Evolutionary conservation across 345 rosid genomes (phyloP), one percentile per base, ranked within the genome.

Genomic region (Dimocarpus longan): DNA sequence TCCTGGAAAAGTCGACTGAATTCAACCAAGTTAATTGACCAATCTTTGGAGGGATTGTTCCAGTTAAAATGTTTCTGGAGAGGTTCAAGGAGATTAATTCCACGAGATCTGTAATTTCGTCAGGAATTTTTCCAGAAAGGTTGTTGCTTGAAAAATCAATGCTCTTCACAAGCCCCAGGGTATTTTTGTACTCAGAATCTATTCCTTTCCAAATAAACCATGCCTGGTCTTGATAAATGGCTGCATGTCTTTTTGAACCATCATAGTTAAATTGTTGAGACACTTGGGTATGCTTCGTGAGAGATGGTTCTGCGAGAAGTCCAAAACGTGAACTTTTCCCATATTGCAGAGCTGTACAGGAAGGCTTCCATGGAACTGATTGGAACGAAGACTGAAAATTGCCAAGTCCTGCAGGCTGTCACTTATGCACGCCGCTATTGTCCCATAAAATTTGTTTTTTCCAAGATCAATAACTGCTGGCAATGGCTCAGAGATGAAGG

Each of bases 251-350:
- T 43, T 79, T 11, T 60, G 12, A 19, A 43, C 73, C 82, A 82
- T 78, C 37, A 79, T 79, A 52, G 69, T 74, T 64, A 78, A 28
- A 21, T 82, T 78, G 48, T 60, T 10, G 12, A 78, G 44, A 42
- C 84, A 82, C 8, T 62, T 28, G 13, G 81, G 84, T 15, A 79
- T 75, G 8, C 8, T 39, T 13, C 81, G 76, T 8, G 79, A 79
- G 10, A 82, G 39, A 7, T 22, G 66, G 54, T 80, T 80, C 5
- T 32, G n/a, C 19, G 80, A 74, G 50, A 80, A 66, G 46, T 76
- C 83, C 46, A 83, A 69, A 52, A 80, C 68, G 19, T 76, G 78
- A 13, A 83, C 22, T 8, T 57, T 70, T 43, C 52, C 32, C 8
- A 74, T 77, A 18, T 75, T 57, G 63, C 78, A 80, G 10, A 80